Evolutionary conservation across 1,284 basidiomycete genomes (phyloP).

Genomic region (Xanthoconium separans): DNA sequence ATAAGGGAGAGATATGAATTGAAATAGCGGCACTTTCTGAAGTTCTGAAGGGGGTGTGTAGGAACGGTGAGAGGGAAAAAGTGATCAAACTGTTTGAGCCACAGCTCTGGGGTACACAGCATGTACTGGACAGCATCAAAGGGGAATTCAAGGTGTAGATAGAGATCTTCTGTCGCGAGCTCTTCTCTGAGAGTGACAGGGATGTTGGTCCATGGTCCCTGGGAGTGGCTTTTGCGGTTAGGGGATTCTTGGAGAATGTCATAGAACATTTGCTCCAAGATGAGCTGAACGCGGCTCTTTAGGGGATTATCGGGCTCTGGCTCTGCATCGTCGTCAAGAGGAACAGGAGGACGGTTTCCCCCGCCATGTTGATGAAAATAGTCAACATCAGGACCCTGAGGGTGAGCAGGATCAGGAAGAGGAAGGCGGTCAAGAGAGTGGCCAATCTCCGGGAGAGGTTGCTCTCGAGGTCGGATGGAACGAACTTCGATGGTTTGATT

Average conservation of each 20-base stretch:
- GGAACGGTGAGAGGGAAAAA: neutral
- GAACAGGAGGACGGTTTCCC: neutral
- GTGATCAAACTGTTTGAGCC: neutral
- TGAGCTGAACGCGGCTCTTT: neutral
- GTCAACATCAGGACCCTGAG: neutral
- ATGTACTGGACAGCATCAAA: neutral
- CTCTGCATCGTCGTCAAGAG: neutral
- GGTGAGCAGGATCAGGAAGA: neutral
- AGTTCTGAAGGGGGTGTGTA: neutral
- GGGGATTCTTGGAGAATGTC: constrained; percentile 10
- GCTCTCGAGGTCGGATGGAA: neutral
- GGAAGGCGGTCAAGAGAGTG: neutral
- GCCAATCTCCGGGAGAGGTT: neutral
- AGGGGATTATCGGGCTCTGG: neutral
- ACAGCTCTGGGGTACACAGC: neutral
- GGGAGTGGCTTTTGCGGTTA: neutral
- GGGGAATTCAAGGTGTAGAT: neutral
- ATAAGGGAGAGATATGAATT: neutral
- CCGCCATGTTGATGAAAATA: constrained; percentile 8
- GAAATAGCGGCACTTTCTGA: neutral
- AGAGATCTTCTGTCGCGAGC: neutral
- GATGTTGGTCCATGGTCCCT: constrained; percentile 12
- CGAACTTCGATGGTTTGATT: neutral
- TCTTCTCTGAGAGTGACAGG: fast-evolving
- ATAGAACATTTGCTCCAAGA: constrained; percentile 11